These are phyloP conservation scores for Aristolochia contorta DNA, from an alignment of 164 flowering plant species.

Conservation along the genomic window DNA sequence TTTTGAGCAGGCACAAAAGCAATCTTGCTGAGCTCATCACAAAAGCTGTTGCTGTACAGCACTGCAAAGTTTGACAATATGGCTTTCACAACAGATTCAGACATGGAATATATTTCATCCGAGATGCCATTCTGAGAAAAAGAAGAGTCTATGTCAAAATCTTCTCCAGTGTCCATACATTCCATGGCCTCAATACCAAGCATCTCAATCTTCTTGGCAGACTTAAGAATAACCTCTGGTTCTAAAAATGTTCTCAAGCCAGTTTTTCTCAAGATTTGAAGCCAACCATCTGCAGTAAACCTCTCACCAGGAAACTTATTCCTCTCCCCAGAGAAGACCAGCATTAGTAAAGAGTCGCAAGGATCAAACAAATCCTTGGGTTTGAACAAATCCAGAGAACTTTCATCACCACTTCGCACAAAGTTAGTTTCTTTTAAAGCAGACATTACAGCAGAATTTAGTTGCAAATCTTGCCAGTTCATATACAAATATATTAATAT, in stretches of 20 bases:
- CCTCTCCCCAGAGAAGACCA: constrained; percentile 76
- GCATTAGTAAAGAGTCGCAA: constrained; percentile 52
- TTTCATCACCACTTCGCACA: constrained; percentile 71
- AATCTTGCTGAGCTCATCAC: constrained; percentile 65
- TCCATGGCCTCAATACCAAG: constrained; percentile 66
- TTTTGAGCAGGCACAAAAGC: constrained; percentile 82
- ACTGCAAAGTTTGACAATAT: constrained; percentile 77
- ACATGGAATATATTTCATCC: constrained; percentile 67
- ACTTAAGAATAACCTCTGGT: constrained; percentile 72
- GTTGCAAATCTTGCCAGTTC: constrained; percentile 84
- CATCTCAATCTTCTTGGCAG: constrained; percentile 77
- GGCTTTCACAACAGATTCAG: constrained; percentile 62
- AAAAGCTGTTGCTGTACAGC: constrained; percentile 75
- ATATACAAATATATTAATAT: constrained; percentile 60
- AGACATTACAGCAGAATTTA: constrained; percentile 51
- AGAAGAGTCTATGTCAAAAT: constrained; percentile 35
- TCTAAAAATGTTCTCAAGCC: constrained; percentile 76
- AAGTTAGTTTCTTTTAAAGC: constrained; percentile 69
- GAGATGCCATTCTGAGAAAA: constrained; percentile 46
- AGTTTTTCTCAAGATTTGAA: constrained; percentile 63
- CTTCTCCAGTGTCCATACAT: constrained; percentile 27
- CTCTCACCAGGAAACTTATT: constrained; percentile 91
- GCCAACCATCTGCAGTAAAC: constrained; percentile 74
- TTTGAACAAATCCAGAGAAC: constrained; percentile 40
- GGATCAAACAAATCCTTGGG: constrained; percentile 87